phyloP scores from a whole-genome alignment of 2,329 filamentous ascomycete species.

The Chrysoporthe deuterocubensis region DNA sequence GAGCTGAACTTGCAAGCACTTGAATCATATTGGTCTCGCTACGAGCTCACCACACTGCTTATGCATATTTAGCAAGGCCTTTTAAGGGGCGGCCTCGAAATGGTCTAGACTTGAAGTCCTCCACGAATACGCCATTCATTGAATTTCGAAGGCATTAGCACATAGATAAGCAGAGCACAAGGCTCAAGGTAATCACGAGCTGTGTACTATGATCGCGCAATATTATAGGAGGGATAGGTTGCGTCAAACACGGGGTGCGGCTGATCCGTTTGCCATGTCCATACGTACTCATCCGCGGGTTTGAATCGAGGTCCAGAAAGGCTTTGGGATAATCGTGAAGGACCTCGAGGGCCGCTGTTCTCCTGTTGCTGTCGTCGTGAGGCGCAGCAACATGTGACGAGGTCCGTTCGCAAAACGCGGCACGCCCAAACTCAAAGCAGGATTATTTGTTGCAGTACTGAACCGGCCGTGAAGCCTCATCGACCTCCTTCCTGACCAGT shows the following conservation, averaged over 20 bases:
- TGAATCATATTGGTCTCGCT: neutral
- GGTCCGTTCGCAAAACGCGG: neutral
- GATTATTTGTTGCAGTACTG: neutral
- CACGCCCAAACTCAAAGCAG: neutral
- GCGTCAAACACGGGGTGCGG: neutral
- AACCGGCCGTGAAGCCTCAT: neutral
- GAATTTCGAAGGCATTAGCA: neutral
- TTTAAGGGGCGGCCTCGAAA: neutral
- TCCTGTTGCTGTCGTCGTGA: neutral
- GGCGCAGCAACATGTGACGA: neutral
- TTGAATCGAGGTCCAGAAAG: neutral
- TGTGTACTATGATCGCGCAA: neutral
- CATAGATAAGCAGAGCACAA: neutral
- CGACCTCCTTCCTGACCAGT: slow-evolving; percentile 12
- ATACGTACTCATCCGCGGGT: neutral
- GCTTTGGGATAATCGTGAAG: neutral
- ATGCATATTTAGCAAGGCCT: neutral
- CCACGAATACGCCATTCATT: neutral
- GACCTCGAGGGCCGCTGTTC: neutral
- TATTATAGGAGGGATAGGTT: neutral
- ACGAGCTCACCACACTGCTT: neutral
- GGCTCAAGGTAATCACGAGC: neutral
- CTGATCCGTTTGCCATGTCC: neutral
- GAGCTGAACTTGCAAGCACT: no score
- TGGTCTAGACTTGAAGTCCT: neutral